Conservation (phyloP, 2,329 filamentous ascomycete genomes). For the Monilinia polystroma region DNA sequence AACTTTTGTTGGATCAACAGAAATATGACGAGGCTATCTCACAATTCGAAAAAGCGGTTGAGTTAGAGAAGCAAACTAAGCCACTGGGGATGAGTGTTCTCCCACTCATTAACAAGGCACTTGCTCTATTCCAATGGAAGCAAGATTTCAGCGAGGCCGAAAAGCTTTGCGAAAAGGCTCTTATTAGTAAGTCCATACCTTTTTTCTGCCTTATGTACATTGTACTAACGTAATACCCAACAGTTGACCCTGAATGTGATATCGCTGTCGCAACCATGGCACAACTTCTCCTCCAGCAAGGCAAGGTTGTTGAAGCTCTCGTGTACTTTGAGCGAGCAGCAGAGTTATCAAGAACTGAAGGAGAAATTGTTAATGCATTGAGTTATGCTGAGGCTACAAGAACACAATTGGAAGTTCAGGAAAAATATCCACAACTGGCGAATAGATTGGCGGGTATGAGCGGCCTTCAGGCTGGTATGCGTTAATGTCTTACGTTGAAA, state of each 20-base stretch:
- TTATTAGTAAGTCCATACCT: constrained; percentile 74
- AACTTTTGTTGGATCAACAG: constrained; percentile 92
- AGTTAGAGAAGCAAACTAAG: constrained; percentile 95
- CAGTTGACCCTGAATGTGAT: constrained; percentile 97
- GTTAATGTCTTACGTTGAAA: constrained; percentile 28
- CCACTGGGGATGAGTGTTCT: constrained; percentile 96
- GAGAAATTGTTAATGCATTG: constrained; percentile 92
- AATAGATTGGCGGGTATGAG: constrained; percentile 66
- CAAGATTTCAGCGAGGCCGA: constrained; percentile 93
- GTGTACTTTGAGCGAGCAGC: constrained; percentile 97
- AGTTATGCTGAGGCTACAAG: constrained; percentile 96
- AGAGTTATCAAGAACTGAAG: constrained; percentile 89
- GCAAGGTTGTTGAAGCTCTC: constrained; percentile 91
- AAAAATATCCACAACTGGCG: constrained; percentile 80
- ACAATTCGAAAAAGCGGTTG: constrained; percentile 97
- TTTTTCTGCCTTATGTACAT: not conserved
- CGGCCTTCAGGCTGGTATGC: constrained; percentile 35
- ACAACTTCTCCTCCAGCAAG: constrained; percentile 93
- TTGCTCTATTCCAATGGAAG: constrained; percentile 98
- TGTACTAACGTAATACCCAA: constrained; percentile 23
- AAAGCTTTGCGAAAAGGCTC: constrained; percentile 92
- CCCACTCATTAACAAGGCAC: constrained; percentile 96
- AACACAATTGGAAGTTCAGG: constrained; percentile 89
- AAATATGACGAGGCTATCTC: constrained; percentile 94
- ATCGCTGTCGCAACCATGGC: constrained; percentile 99